A percentile compares a stretch with the other conserved stretches of the same genome.
Evolutionary conservation across 805 yeast genomes (phyloP).

Genomic region (Grigorovia humatica): DNA sequence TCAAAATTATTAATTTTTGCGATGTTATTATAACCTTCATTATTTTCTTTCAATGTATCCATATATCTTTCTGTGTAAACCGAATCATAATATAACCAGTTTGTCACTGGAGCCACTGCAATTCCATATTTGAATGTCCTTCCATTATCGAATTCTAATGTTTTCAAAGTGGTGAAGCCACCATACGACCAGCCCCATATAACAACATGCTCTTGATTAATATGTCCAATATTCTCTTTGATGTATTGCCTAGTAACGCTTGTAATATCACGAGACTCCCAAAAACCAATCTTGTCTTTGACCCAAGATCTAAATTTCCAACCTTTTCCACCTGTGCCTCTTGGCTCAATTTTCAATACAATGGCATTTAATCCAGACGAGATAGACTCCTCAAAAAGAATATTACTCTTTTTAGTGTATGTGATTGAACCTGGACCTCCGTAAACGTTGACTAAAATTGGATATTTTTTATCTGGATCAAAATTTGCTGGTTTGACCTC

Average conservation of each 20-base stretch:
- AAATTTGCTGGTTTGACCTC: slow-evolving; percentile 56
- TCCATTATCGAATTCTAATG: slow-evolving; percentile 57
- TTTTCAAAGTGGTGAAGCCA: slow-evolving; percentile 66
- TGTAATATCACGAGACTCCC: slow-evolving; percentile 67
- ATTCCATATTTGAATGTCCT: slow-evolving; percentile 60
- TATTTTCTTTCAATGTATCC: slow-evolving; percentile 43
- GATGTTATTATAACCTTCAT: slow-evolving; percentile 37
- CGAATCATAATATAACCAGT: slow-evolving; percentile 68
- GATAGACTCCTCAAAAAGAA: slow-evolving; percentile 51
- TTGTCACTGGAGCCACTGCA: slow-evolving; percentile 80
- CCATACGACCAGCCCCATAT: slow-evolving; percentile 91
- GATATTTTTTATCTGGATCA: slow-evolving; percentile 40
- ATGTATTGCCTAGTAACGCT: slow-evolving; percentile 43
- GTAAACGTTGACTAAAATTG: slow-evolving; percentile 57
- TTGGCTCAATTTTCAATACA: slow-evolving; percentile 61
- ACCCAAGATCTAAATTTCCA: slow-evolving; percentile 58
- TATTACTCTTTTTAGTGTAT: slow-evolving; percentile 35
- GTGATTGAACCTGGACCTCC: slow-evolving; percentile 78
- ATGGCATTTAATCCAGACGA: slow-evolving; percentile 49
- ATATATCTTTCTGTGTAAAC: slow-evolving; percentile 73
- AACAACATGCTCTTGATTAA: slow-evolving; percentile 48
- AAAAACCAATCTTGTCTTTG: slow-evolving; percentile 47
- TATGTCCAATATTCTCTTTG: slow-evolving; percentile 28
- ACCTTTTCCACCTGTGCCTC: slow-evolving; percentile 75
- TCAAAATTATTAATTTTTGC: slow-evolving; percentile 35